Conservation (phyloP, 371 early-diverging fungal genomes). For the Gilbertella persicaria region DNA sequence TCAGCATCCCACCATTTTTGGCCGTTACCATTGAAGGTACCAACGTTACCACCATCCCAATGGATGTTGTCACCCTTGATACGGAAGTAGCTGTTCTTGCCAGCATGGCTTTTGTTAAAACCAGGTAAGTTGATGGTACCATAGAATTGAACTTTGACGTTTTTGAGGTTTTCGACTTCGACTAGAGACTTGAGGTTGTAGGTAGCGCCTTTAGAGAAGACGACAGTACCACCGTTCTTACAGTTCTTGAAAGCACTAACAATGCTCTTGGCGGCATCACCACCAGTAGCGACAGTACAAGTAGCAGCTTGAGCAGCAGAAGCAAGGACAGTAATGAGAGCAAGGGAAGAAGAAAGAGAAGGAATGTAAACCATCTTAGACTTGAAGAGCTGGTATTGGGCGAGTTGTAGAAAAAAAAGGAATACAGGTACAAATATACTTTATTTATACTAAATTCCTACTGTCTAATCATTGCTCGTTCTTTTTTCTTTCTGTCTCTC, state of each 20-base stretch:
- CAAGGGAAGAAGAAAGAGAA: background rate
- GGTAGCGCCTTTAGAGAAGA: constrained; percentile 27
- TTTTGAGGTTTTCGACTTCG: constrained; percentile 18
- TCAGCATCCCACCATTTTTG: constrained; percentile 41
- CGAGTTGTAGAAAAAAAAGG: too few species aligned
- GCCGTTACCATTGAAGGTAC: constrained; percentile 31
- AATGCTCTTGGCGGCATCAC: constrained; percentile 31
- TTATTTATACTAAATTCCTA: too few species aligned
- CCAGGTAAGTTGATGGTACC: constrained; percentile 29
- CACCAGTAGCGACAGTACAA: constrained; percentile 18
- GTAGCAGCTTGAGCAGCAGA: constrained; percentile 13
- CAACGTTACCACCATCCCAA: constrained; percentile 27
- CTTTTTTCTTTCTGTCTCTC: too few species aligned
- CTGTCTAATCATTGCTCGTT: too few species aligned
- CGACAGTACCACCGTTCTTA: constrained; percentile 35
- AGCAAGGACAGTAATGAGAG: background rate
- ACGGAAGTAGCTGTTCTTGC: constrained; percentile 28
- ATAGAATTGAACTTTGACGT: constrained; percentile 31
- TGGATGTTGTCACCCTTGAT: constrained; percentile 30
- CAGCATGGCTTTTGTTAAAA: constrained; percentile 25
- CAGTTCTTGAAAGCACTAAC: constrained; percentile 29
- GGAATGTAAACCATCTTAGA: background rate
- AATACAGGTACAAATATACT: too few species aligned
- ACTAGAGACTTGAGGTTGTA: constrained; percentile 30
- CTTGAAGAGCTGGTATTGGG: too few species aligned